These are phyloP conservation scores for Vitellaria paradoxa DNA, from an alignment of 179 eudicot genomes.

Conservation along the genomic window DNA sequence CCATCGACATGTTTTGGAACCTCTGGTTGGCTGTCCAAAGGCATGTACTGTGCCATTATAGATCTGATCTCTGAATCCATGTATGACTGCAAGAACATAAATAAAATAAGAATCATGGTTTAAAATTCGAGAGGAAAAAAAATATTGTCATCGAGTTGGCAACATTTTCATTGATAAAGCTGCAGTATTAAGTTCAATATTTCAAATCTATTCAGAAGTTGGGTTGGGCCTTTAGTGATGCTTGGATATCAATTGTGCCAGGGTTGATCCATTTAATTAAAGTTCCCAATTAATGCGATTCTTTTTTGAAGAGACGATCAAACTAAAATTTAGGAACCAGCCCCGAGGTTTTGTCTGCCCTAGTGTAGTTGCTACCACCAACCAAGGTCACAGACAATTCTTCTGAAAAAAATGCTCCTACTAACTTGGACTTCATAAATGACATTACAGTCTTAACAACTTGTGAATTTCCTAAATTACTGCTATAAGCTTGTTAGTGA, in stretches of 20 bases:
- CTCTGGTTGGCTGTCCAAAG: slow-evolving; percentile 81
- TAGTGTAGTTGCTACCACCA: too few species aligned
- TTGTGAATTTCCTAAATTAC: too few species aligned
- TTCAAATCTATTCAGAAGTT: not conserved
- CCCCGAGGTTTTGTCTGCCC: too few species aligned
- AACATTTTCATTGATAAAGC: not conserved
- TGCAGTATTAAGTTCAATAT: not conserved
- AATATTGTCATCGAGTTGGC: too few species aligned
- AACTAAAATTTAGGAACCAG: too few species aligned
- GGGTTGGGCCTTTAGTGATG: not conserved
- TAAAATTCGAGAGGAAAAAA: too few species aligned
- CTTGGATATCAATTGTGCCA: not conserved
- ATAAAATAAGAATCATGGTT: not conserved
- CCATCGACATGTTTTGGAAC: slow-evolving; percentile 54
- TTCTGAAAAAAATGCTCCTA: too few species aligned
- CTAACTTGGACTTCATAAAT: too few species aligned
- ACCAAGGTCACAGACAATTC: too few species aligned
- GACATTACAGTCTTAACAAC: too few species aligned
- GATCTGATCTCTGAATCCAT: slow-evolving; percentile 97
- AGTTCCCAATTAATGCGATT: not conserved
- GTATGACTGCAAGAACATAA: slow-evolving; percentile 51
- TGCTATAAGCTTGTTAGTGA: too few species aligned
- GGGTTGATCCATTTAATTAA: too few species aligned
- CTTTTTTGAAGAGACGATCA: not conserved
- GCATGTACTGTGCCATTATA: slow-evolving; percentile 95